Evolutionary conservation across 306 rosid species (phyloP), one percentile per base, ranked within the genome.

Genomic region (Quercus robur): DNA sequence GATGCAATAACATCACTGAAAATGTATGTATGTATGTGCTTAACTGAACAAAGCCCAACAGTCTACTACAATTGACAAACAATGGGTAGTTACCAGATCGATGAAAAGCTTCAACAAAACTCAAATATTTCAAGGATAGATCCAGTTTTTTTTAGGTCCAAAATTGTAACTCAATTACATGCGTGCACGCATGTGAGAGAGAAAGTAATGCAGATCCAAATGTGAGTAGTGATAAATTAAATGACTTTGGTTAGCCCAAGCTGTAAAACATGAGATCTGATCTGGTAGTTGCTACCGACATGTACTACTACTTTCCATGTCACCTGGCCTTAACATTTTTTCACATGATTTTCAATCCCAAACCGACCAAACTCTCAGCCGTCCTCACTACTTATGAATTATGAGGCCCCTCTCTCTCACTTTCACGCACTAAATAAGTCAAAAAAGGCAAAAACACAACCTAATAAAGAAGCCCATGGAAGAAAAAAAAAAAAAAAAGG

Each of bases 341-440:
- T 82, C 93, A 91, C 92, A 91, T 90, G 97, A 59, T 56, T 64
- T 25, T 69, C 83, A 83, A 78, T 58, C 93, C 94, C 89, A 86
- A 33, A 81, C 75, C 54, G 26, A 57, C 11, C 73, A 77, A 79
- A 80, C 66, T 49, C 14, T 30, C 57, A 35, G 56, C 84, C 72
- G 9, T 73, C 79, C 71, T 63, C 6, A 35, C 0, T 35, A 35
- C 41, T 35, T 2, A 70, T 62, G 10, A 74, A 64, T 76, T 21
- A 49, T 49, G 54, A 49, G 54, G 17, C 17, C 46, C 56, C 64
- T 35, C 54, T 58, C 59, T 79, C 78, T 76, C 85, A 68, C 83
- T 26, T 49, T 54, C 54, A 7, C 38, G 26, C 62, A 30, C 44
- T 77, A 38, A 68, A 54, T 70, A 26, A 73, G 80, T 56, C 75